These are phyloP conservation scores for Vanrija sp. DNA, from an alignment of 1,284 basidiomycete genomes.

Conservation along the genomic window DNA sequence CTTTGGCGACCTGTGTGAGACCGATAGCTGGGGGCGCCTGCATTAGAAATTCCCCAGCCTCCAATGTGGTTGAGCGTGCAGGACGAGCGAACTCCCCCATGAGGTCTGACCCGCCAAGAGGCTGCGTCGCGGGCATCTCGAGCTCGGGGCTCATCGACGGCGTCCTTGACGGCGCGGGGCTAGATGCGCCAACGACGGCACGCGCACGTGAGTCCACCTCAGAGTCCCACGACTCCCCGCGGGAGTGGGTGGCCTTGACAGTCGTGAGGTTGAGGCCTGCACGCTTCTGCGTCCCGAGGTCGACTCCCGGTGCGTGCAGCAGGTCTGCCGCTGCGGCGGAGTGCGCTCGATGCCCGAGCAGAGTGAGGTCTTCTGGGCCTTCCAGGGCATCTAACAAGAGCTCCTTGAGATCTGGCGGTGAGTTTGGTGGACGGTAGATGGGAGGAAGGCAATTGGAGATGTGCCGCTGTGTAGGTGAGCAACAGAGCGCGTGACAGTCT, in stretches of 20 bases:
- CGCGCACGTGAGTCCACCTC: constrained; percentile 26
- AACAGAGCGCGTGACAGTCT: too few species aligned
- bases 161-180: neutral
- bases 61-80: neutral
- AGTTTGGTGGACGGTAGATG: constrained; percentile 36
- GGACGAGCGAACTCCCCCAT: constrained; percentile 23
- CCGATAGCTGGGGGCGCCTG: constrained; percentile 16
- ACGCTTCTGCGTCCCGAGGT: neutral
- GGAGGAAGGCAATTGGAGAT: constrained; percentile 40
- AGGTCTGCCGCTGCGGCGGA: constrained; percentile 3
- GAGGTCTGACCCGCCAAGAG: constrained; percentile 34
- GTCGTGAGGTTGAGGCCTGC: constrained; percentile 18
- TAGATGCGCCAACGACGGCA: constrained; percentile 22
- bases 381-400: constrained; percentile 29
- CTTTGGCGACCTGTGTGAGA: constrained; percentile 8
- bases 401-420: constrained; percentile 33
- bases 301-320: neutral
- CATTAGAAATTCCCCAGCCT: constrained; percentile 1
- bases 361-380: constrained; percentile 5
- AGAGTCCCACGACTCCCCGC: constrained; percentile 26
- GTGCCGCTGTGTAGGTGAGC: constrained; percentile 27
- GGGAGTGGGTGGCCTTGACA: constrained; percentile 26
- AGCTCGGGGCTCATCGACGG: neutral
- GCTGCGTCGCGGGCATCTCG: constrained; percentile 31
- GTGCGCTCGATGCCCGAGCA: constrained; percentile 8